phyloP scores from a whole-genome alignment of 2,329 filamentous ascomycete species.

The Lecanicillium sp. region DNA sequence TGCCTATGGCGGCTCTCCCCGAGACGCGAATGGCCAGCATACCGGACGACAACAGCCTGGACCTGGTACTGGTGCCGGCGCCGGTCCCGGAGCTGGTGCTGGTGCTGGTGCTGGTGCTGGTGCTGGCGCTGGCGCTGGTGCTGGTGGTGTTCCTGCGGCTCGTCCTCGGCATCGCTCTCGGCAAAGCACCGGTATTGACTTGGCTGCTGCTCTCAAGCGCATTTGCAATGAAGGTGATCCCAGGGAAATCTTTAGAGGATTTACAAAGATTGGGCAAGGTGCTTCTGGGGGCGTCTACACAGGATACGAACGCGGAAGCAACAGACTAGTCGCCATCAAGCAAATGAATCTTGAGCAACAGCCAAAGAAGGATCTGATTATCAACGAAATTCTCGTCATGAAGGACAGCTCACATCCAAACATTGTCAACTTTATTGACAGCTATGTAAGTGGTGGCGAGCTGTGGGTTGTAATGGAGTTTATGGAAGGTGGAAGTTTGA shows the following conservation, averaged over 20 bases:
- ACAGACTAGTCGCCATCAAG: slow-evolving; percentile 92
- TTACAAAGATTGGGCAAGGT: slow-evolving; percentile 95
- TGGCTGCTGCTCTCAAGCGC: slow-evolving; percentile 72
- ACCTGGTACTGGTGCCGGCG: slow-evolving; percentile 25
- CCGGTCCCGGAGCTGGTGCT: too few relatives aligned
- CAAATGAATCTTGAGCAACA: slow-evolving; percentile 99
- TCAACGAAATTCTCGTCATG: slow-evolving; percentile 99
- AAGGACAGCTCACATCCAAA: slow-evolving; percentile 97
- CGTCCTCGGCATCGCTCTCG: slow-evolving; percentile 70
- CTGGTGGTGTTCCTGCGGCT: slow-evolving; percentile 37
- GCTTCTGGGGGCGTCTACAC: slow-evolving; percentile 94
- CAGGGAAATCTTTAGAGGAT: slow-evolving; percentile 73
- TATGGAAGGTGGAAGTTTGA: slow-evolving; percentile 97
- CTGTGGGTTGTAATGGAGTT: slow-evolving; percentile 99
- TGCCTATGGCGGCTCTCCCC: neutral
- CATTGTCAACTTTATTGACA: slow-evolving; percentile 99
- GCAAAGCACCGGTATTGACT: slow-evolving; percentile 73
- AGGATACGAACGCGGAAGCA: slow-evolving; percentile 74
- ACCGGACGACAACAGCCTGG: slow-evolving; percentile 28
- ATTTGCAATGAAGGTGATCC: slow-evolving; percentile 91
- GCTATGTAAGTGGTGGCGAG: slow-evolving; percentile 81
- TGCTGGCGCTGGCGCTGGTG: slow-evolving; percentile 25
- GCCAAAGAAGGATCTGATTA: slow-evolving; percentile 97
- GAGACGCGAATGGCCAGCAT: slow-evolving; percentile 22
- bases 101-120: slow-evolving; percentile 25